A percentile compares a stretch with the other conserved stretches of the same genome.
Evolutionary conservation across 306 rosid species (phyloP).

Genomic region (Gleditsia sinensis): DNA sequence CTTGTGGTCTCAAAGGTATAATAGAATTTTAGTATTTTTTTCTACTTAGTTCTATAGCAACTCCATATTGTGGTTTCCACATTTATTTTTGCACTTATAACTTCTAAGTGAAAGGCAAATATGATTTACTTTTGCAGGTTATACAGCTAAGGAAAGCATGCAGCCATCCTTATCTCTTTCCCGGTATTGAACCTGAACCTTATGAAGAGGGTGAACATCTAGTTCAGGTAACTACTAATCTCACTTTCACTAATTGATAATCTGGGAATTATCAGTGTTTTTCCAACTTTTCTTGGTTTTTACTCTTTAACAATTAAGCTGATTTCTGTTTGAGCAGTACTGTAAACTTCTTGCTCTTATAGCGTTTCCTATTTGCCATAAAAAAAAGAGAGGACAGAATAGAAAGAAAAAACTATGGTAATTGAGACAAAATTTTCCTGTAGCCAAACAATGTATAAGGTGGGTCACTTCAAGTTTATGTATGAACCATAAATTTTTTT

Average conservation of each 20-base stretch:
- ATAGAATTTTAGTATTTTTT: conserved; percentile 12
- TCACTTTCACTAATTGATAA: conserved; percentile 14
- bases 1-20: conserved; percentile 17
- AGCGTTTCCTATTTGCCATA: background rate
- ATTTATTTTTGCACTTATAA: conserved; percentile 23
- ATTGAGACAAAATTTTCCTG: background rate
- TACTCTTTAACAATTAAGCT: background rate
- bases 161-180: conserved; percentile 96
- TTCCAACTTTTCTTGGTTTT: background rate
- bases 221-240: conserved; percentile 60
- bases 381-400: background rate
- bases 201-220: conserved; percentile 97
- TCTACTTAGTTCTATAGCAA: background rate
- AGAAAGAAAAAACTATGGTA: background rate
- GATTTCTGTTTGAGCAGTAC: conserved; percentile 11
- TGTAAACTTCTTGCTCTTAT: conserved; percentile 2
- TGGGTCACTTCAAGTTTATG: background rate
- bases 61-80: background rate
- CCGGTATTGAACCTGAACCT: conserved; percentile 98
- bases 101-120: conserved; percentile 11
- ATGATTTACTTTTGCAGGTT: conserved; percentile 56
- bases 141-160: conserved; percentile 87
- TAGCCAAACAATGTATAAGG: background rate
- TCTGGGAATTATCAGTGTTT: background rate
- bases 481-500: background rate